Evolutionary conservation across 2,329 filamentous ascomycete species (phyloP).

Genomic region (Zasmidium cellare): DNA sequence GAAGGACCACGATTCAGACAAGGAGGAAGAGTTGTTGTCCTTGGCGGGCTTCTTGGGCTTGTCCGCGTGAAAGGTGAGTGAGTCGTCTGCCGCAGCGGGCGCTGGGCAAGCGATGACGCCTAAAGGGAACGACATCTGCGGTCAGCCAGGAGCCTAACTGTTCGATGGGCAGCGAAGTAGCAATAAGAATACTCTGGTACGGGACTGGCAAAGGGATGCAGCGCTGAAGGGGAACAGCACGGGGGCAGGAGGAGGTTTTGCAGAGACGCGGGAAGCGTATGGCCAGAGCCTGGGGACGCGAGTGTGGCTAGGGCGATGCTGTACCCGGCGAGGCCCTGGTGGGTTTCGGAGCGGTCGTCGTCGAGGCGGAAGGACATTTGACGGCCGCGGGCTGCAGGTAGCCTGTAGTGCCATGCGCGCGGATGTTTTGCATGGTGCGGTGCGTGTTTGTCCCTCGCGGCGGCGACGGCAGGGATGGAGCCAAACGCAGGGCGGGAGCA

Average conservation of each 20-base stretch:
- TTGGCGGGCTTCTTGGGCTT: constrained; percentile 15
- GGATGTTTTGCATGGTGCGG: constrained; percentile 19
- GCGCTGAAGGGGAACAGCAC: constrained; percentile 1
- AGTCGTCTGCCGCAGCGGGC: constrained; percentile 17
- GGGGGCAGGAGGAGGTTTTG: background rate
- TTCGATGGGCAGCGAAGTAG: constrained; percentile 15
- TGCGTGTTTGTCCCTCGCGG: constrained; percentile 24
- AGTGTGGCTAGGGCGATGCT: constrained; percentile 5
- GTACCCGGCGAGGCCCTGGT: constrained; percentile 5
- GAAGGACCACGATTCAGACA: constrained; percentile 10
- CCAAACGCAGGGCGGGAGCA: constrained; percentile 3
- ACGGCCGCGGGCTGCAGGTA: constrained; percentile 21
- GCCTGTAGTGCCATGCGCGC: constrained; percentile 23
- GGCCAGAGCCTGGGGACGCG: background rate
- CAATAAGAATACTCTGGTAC: constrained; percentile 20
- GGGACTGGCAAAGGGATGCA: constrained; percentile 5
- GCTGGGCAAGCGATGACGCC: constrained; percentile 24
- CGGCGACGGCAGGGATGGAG: constrained; percentile 1
- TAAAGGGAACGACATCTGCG: constrained; percentile 27
- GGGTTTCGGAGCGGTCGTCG: constrained; percentile 13
- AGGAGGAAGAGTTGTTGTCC: constrained; percentile 8
- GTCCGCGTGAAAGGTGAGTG: constrained; percentile 3
- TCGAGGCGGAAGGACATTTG: constrained; percentile 19
- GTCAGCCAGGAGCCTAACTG: constrained; percentile 25
- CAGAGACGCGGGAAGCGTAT: background rate